phyloP scores from a whole-genome alignment of 441 rosid species.

The Syzygium malaccense region DNA sequence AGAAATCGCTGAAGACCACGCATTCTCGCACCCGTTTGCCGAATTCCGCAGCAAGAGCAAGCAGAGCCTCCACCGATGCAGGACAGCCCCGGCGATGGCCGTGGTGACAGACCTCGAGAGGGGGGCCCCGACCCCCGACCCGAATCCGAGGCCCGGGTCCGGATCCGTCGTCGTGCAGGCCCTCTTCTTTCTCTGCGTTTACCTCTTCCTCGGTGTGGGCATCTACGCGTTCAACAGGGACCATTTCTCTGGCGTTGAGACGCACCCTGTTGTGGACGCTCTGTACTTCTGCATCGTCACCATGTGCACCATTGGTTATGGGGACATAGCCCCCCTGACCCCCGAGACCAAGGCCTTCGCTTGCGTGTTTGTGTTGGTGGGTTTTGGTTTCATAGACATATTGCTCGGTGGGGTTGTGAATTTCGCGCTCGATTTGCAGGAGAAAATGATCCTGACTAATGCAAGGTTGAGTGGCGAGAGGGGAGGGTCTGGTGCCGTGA shows the following conservation, averaged over 20 bases:
- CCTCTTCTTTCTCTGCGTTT: constrained; percentile 38
- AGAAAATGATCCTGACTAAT: constrained; percentile 54
- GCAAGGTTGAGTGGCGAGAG: constrained; percentile 24
- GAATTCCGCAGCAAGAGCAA: neutral
- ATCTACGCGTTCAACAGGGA: constrained; percentile 63
- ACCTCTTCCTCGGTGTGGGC: constrained; percentile 53
- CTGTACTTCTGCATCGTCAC: constrained; percentile 89
- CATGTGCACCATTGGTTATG: constrained; percentile 90
- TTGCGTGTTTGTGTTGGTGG: constrained; percentile 68
- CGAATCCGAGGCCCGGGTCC: constrained; percentile 50
- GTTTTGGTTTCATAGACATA: constrained; percentile 78
- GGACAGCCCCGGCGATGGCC: constrained; percentile 81
- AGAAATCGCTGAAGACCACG: constrained; percentile 26
- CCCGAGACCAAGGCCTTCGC: constrained; percentile 66
- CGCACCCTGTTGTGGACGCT: constrained; percentile 81
- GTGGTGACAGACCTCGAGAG: constrained; percentile 32
- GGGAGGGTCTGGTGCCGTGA: constrained; percentile 40
- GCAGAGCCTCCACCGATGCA: constrained; percentile 52
- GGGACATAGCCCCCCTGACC: constrained; percentile 76
- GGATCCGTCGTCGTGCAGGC: constrained; percentile 55
- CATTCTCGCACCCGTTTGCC: neutral
- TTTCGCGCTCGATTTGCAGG: constrained; percentile 75
- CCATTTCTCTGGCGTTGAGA: constrained; percentile 66
- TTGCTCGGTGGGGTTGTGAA: constrained; percentile 73
- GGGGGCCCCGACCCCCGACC: constrained; percentile 16